Percentiles rank a stretch among this genome's conserved stretches.
These are phyloP conservation scores for Taphrina communis DNA, from an alignment of 1,139 yeast species.

Conservation along the genomic window DNA sequence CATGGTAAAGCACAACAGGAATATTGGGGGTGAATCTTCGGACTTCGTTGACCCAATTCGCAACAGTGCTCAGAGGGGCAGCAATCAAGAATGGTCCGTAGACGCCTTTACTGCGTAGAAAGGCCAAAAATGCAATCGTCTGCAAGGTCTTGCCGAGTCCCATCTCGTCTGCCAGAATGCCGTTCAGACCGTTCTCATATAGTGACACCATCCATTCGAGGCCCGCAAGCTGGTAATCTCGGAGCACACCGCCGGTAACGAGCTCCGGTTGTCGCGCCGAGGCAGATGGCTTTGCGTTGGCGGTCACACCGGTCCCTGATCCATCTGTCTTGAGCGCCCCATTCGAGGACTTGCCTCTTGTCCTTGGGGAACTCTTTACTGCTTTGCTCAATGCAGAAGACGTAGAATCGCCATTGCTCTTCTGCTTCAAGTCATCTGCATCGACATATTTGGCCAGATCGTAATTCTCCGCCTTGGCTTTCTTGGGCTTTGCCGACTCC, in stretches of 20 bases:
- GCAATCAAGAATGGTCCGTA: constrained; percentile 84
- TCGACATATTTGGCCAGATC: constrained; percentile 31
- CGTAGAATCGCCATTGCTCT: constrained; percentile 21
- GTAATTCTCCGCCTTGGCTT: constrained; percentile 44
- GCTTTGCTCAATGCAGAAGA: constrained; percentile 46
- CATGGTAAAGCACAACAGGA: constrained; percentile 69
- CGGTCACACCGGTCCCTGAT: neutral
- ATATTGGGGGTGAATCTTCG: constrained; percentile 73
- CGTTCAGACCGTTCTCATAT: constrained; percentile 91
- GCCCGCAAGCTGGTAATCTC: constrained; percentile 87
- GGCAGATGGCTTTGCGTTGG: constrained; percentile 43
- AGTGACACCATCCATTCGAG: constrained; percentile 86
- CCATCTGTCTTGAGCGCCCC: neutral
- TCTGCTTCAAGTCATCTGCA: constrained; percentile 22
- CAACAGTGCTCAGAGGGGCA: constrained; percentile 84
- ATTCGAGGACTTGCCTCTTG: neutral
- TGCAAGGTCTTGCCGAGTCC: constrained; percentile 95
- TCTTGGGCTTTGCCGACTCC: constrained; percentile 44
- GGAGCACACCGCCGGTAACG: constrained; percentile 70
- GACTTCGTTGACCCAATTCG: constrained; percentile 82
- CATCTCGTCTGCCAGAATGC: constrained; percentile 94
- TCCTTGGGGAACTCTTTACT: neutral
- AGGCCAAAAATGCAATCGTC: constrained; percentile 77
- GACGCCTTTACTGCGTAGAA: constrained; percentile 77
- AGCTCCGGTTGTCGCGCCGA: constrained; percentile 64